Base-by-base conservation (phyloP, 2,329 filamentous ascomycete species). In the Chalaropsis thielavioides region DNA sequence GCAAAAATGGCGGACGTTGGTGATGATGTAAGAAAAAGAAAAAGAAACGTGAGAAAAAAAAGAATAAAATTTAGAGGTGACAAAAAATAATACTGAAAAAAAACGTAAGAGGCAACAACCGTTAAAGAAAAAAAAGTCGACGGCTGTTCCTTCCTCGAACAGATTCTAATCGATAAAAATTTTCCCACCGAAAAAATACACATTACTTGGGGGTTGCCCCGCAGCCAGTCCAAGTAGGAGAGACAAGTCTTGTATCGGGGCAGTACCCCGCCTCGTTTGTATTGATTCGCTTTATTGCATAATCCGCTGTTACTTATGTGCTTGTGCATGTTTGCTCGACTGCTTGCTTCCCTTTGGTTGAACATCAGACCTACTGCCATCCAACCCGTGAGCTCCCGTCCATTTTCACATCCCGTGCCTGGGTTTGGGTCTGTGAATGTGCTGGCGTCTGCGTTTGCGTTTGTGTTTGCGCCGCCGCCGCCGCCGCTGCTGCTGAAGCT, bases 131-230 rank as follows among this genome's bases (percentile, higher is more conserved):
- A 43, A 61, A 61, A 43, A 22, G n/a, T 2, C 4, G 5, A 27
- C n/a, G 31, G 19, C 17, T 13, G 43, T 17, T 61, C 59, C 59
- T 27, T 61, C 43, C 38, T 31, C 27, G 31, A 27, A 24, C 43
- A 43, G 8, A 22, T 61, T 61, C 59, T 61, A 61, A 61, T 61
- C 38, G 38, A 61, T 61, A 61, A 61, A 61, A 38, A 13, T 13
- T 58, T 56, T 58, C 31, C 27, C 54, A 35, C 54, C 35, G 24
- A 58, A n/a, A 38, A 38, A 58, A 38, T 19, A 13, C 46, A 27
- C 15, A 27, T 58, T 38, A 38, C 35, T 38, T n/a, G 24, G 11
- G 51, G 54, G 54, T 58, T 58, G 54, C 27, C 54, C 54, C 54
- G 27, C 54, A 58, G 54, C 54, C 54, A 58, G n/a, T 46, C 43